These are phyloP conservation scores for Hypomontagnella monticulosa DNA, from an alignment of 495 filamentous ascomycete genomes.

Conservation along the genomic window DNA sequence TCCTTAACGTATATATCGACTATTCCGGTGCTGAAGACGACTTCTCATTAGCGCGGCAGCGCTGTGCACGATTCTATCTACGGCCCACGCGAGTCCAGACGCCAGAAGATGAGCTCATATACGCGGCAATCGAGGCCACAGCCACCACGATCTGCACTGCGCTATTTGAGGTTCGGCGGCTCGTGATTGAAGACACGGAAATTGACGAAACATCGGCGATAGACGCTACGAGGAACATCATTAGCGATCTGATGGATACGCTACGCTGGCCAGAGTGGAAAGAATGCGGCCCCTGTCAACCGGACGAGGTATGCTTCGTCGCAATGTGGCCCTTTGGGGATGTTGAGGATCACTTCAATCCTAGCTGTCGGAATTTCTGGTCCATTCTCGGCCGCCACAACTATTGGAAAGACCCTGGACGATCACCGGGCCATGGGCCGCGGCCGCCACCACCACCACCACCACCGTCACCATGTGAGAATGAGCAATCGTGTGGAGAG, in stretches of 20 bases:
- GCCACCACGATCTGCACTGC: conserved; percentile 60
- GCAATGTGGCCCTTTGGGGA: conserved; percentile 73
- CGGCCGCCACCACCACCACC: conserved; percentile 11
- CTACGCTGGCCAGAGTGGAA: conserved; percentile 72
- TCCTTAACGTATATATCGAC: conserved; percentile 62
- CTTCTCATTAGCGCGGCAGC: conserved; percentile 50
- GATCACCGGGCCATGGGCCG: conserved; percentile 13
- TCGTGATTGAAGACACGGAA: conserved; percentile 29
- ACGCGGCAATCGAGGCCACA: conserved; percentile 58
- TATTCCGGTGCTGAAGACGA: conserved; percentile 47
- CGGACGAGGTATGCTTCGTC: conserved; percentile 71
- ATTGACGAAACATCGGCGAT: conserved; percentile 14
- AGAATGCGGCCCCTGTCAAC: conserved; percentile 62
- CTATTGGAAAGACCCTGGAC: conserved; percentile 28
- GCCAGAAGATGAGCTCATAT: conserved; percentile 50
- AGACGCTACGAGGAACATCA: conserved; percentile 15
- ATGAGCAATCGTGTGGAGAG: conserved; percentile 1
- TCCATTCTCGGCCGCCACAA: conserved; percentile 14
- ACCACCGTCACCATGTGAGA: conserved; percentile 3
- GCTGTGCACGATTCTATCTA: conserved; percentile 62
- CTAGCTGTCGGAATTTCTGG: conserved; percentile 54
- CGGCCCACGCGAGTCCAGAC: conserved; percentile 42
- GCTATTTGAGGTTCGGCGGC: conserved; percentile 53
- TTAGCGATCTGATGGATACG: conserved; percentile 57
- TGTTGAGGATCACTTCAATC: conserved; percentile 61